phyloP scores from a whole-genome alignment of 352 stramenopile species.

The Pilasporangium apinafurcum region DNA sequence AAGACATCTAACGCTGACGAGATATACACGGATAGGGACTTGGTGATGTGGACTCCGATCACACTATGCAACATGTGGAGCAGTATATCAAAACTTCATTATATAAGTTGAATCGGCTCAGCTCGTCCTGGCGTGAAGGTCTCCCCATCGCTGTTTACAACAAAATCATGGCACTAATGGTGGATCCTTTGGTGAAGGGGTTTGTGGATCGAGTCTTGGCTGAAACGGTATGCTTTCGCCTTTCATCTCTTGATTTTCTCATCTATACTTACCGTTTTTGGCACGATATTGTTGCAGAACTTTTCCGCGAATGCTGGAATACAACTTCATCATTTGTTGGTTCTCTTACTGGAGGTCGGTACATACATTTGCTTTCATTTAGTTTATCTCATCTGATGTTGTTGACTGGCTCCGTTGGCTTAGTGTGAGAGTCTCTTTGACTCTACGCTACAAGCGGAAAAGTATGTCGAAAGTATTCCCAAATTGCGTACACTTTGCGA shows the following conservation, averaged over 20 bases:
- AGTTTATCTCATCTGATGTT: neutral
- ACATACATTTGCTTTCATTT: neutral
- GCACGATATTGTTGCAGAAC: slow-evolving; percentile 18
- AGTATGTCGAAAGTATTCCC: slow-evolving; percentile 35
- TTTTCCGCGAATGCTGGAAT: slow-evolving; percentile 30
- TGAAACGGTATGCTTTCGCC: slow-evolving; percentile 25
- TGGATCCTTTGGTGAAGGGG: slow-evolving; percentile 47
- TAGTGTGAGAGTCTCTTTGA: slow-evolving; percentile 44
- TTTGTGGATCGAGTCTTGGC: slow-evolving; percentile 48
- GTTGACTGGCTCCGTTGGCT: slow-evolving; percentile 1
- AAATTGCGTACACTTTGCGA: slow-evolving; percentile 40
- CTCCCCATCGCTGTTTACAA: slow-evolving; percentile 45
- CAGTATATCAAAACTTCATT: slow-evolving; percentile 45
- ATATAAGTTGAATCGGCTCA: slow-evolving; percentile 63
- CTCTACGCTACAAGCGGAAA: slow-evolving; percentile 40
- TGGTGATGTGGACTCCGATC: slow-evolving; percentile 27
- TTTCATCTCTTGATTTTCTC: neutral
- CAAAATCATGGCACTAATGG: slow-evolving; percentile 37
- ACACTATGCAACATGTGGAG: slow-evolving; percentile 31
- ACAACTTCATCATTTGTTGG: slow-evolving; percentile 41
- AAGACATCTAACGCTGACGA: neutral
- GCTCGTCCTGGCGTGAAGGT: slow-evolving; percentile 56
- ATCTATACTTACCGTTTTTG: slow-evolving; percentile 1
- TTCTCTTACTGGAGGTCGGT: slow-evolving; percentile 41
- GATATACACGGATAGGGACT: slow-evolving; percentile 17